phyloP scores from a whole-genome alignment of 2,329 filamentous ascomycete genomes.

The Fusarium goolgardi region DNA sequence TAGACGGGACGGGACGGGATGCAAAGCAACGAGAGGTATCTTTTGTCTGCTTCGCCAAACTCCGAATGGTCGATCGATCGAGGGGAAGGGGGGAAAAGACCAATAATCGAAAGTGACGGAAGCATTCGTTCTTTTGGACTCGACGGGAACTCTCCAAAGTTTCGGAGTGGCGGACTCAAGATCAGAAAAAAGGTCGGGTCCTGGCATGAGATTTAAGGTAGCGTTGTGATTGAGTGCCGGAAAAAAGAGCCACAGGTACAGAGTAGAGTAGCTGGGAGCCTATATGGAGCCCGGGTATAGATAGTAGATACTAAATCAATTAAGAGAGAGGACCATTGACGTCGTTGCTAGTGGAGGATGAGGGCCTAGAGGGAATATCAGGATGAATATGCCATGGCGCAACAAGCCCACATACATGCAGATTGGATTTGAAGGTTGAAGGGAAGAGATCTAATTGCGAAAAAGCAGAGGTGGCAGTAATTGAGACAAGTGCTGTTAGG shows the following conservation, averaged over 20 bases:
- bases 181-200: conserved; percentile 14
- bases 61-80: neutral
- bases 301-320: neutral
- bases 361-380: conserved; percentile 24
- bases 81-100: neutral
- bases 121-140: conserved; percentile 17
- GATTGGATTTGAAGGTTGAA: conserved; percentile 11
- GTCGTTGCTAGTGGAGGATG: conserved; percentile 19
- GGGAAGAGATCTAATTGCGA: conserved; percentile 1
- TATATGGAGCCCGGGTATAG: neutral
- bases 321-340: neutral
- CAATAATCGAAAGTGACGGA: conserved; percentile 14
- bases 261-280: neutral
- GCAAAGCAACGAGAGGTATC: conserved; percentile 5
- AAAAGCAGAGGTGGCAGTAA: conserved; percentile 12
- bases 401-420: neutral
- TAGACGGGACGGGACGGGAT: conserved; percentile 2
- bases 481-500: neutral
- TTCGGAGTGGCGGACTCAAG: conserved; percentile 30
- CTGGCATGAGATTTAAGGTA: conserved; percentile 27
- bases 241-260: conserved; percentile 38
- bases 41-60: conserved; percentile 6
- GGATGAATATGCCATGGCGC: conserved; percentile 6
- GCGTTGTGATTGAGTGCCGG: conserved; percentile 18
- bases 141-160: conserved; percentile 17